A percentile compares a stretch with the other conserved stretches of the same genome.
phyloP scores from a whole-genome alignment of 1,139 yeast species.

The Yamadazyma sp. region DNA sequence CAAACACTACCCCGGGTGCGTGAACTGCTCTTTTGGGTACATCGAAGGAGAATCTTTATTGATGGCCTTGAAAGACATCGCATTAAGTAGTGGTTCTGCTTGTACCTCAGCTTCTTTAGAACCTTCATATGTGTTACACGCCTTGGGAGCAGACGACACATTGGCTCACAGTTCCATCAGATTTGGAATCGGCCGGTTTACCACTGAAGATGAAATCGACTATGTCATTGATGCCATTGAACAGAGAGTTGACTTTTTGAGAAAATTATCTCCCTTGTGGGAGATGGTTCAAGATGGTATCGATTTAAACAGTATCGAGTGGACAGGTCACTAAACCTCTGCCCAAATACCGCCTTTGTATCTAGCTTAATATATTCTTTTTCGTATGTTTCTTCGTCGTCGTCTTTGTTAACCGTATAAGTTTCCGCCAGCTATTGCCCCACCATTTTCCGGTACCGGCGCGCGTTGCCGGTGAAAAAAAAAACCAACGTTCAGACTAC shows the following conservation, averaged over 20 bases:
- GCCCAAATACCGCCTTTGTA: not conserved
- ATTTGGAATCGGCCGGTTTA: constrained; percentile 95
- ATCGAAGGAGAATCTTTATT: constrained; percentile 96
- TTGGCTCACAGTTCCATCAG: constrained; percentile 96
- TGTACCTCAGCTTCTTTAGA: constrained; percentile 98
- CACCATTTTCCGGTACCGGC: no score
- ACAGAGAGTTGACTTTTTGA: constrained; percentile 85
- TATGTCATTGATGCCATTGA: constrained; percentile 86
- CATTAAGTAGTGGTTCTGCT: constrained; percentile 96
- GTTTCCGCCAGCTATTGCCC: no score
- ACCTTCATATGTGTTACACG: constrained; percentile 95
- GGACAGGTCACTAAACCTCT: constrained; percentile 58
- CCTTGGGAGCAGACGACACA: constrained; percentile 97
- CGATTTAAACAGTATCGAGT: constrained; percentile 87
- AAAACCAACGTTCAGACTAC: no score
- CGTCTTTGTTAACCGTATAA: no score
- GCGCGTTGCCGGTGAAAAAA: no score
- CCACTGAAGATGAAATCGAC: constrained; percentile 94
- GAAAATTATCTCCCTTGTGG: constrained; percentile 96
- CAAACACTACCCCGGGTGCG: constrained; percentile 82
- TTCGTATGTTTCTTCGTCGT: no score
- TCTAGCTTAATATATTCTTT: not conserved
- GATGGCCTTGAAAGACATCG: constrained; percentile 97
- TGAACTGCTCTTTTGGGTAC: constrained; percentile 93
- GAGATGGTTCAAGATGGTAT: constrained; percentile 99